Evolutionary conservation across 2,329 filamentous ascomycete species (phyloP), one percentile per base, ranked within the genome.

Genomic region (Clonostachys rosea): DNA sequence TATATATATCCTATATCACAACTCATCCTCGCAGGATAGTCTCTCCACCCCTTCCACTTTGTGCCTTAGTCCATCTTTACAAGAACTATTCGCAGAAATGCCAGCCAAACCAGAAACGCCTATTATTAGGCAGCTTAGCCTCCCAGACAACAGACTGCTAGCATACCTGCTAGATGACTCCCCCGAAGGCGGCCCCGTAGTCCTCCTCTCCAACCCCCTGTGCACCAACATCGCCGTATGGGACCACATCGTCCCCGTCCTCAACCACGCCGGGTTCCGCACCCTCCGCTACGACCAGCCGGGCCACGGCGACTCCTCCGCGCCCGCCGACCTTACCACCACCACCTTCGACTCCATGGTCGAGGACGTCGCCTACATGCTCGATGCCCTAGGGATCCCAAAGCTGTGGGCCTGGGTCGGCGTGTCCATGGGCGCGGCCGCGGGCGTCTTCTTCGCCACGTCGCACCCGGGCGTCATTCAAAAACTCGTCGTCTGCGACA

Each of bases 391-490:
- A 5, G 51, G 52, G 7, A 59, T 71, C 34, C 42, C 49, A 6
- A 58, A 52, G 17, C 48, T 70, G 6, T 57, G 68, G 46, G 62
- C 64, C 4, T 74, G 69, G 70, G 57, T 74, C 8, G 70, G 70
- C 3, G 68, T 73, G 1, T 73, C 69, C 11, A 71, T 74, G 67
- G 71, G 71, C 18, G 71, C 66, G 8, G 61, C 67, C 1, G 65
- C 60, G 1, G 66, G 66, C 17, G 54, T 73, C 43, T 62, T 62
- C 47, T 74, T 73, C 50, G 59, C 60, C 2, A 58, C 60, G 5
- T 61, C 57, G 46, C 66, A 70, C 48, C 69, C 69, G 5, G 61
- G 61, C 34, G 43, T 70, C 5, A 58, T 73, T 10, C 46, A 59
- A 44, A 66, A 63, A 41, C 59, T 74, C 7, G 57, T 67, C 24